Percentiles rank a stretch among this genome's conserved stretches.
phyloP scores from a whole-genome alignment of 768 basidiomycete species.

The Lenzites betulinus region DNA sequence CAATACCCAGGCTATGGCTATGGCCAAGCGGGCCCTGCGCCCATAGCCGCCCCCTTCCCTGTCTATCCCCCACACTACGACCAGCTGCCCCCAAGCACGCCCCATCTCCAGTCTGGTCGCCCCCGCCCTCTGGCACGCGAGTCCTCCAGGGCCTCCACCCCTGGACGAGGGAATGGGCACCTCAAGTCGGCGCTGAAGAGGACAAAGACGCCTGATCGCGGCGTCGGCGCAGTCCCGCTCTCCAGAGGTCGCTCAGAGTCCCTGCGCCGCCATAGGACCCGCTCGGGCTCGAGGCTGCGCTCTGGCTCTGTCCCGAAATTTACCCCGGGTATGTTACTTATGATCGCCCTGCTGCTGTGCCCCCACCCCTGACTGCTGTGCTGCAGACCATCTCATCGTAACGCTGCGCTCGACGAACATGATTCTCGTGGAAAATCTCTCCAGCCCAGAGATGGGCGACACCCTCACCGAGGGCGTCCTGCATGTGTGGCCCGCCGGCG shows the following conservation, averaged over 20 bases:
- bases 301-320: conserved; percentile 36
- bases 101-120: conserved; percentile 15
- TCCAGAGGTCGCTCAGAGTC: conserved; percentile 19
- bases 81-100: conserved; percentile 9
- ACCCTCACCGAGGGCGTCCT: conserved; percentile 60
- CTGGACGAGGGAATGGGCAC: conserved; percentile 25
- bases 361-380: neutral
- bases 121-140: conserved; percentile 20
- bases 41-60: conserved; percentile 20
- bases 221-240: conserved; percentile 11
- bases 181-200: conserved; percentile 64
- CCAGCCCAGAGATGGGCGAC: conserved; percentile 55
- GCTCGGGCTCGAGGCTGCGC: conserved; percentile 27
- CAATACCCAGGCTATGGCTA: conserved; percentile 24
- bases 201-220: conserved; percentile 30
- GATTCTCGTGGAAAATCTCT: conserved; percentile 48
- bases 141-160: conserved; percentile 14
- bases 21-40: conserved; percentile 8
- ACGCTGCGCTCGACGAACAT: conserved; percentile 68
- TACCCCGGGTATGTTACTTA: conserved; percentile 25
- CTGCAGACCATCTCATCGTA: conserved; percentile 70
- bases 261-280: conserved; percentile 12
- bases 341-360: neutral
- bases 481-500: conserved; percentile 69
- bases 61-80: conserved; percentile 23